phyloP scores from a whole-genome alignment of 305 asterid species.

The Ilex paraguariensis region DNA sequence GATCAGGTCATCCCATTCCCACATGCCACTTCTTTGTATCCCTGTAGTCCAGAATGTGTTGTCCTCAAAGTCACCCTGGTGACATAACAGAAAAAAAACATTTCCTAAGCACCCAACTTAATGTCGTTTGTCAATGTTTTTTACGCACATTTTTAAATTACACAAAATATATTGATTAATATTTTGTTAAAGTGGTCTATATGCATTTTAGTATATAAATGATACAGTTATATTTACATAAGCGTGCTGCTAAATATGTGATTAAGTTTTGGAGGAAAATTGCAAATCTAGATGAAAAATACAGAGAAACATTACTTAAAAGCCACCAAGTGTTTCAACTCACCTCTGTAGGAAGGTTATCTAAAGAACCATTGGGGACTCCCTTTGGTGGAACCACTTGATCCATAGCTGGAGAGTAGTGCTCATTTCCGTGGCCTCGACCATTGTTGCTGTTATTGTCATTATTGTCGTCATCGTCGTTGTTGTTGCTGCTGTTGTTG shows the following conservation, averaged over 20 bases:
- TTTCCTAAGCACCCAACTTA: too few relatives aligned
- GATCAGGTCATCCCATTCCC: conserved; percentile 47
- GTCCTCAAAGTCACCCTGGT: conserved; percentile 24
- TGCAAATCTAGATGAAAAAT: not conserved
- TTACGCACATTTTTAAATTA: too few relatives aligned
- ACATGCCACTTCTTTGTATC: conserved; percentile 21
- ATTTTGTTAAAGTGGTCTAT: too few relatives aligned
- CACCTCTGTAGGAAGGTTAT: conserved; percentile 19
- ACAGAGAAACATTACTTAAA: not conserved
- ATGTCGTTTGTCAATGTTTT: too few relatives aligned
- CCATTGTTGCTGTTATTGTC: not conserved
- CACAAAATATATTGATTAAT: too few relatives aligned
- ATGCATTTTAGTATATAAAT: too few relatives aligned
- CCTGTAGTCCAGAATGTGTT: conserved; percentile 3
- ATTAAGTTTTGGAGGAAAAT: not conserved
- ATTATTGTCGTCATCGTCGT: not conserved
- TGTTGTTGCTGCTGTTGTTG: conserved; percentile 1
- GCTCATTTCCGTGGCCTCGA: not conserved
- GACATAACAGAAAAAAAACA: too few relatives aligned
- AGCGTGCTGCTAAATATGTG: too few relatives aligned
- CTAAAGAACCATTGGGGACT: conserved; percentile 3
- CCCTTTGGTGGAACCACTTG: conserved; percentile 10
- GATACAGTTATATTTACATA: too few relatives aligned
- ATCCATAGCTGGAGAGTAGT: conserved; percentile 9
- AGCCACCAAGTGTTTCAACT: not conserved